A percentile compares a stretch with the other conserved stretches of the same genome.
Conservation (phyloP, 2,329 filamentous ascomycete genomes). For the Didymella sp. region DNA sequence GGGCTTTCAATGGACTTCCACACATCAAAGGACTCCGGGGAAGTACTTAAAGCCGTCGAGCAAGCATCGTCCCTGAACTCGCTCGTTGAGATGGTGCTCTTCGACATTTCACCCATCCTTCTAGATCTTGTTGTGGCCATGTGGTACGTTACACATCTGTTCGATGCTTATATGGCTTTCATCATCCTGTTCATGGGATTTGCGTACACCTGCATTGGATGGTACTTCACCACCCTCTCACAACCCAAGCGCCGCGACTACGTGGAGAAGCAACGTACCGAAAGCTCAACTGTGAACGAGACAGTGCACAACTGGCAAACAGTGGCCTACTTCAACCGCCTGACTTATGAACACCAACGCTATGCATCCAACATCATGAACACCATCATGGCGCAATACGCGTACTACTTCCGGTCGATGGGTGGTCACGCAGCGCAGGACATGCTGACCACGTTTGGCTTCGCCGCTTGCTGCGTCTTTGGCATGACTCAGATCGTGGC, state of each 20-base stretch:
- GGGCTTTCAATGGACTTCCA: constrained; percentile 75
- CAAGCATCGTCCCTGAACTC: constrained; percentile 67
- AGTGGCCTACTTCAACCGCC: constrained; percentile 65
- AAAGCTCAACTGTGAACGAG: constrained; percentile 64
- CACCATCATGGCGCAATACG: constrained; percentile 46
- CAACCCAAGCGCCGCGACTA: constrained; percentile 51
- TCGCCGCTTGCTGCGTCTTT: constrained; percentile 59
- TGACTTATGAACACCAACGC: constrained; percentile 60
- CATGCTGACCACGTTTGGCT: constrained; percentile 57
- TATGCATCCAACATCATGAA: constrained; percentile 54
- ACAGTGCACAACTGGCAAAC: constrained; percentile 67
- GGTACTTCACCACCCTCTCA: constrained; percentile 54
- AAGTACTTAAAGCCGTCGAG: constrained; percentile 69
- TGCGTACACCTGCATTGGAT: constrained; percentile 61
- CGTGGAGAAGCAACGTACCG: constrained; percentile 56
- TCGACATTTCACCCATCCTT: constrained; percentile 67
- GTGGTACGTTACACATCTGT: constrained; percentile 66
- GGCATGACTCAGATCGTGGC: constrained; percentile 62
- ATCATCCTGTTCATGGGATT: constrained; percentile 49
- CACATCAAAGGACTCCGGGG: constrained; percentile 68
- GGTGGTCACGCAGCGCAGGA: constrained; percentile 53
- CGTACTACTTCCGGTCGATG: constrained; percentile 43
- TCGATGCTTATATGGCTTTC: constrained; percentile 62
- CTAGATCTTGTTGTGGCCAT: constrained; percentile 68
- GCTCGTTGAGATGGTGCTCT: constrained; percentile 65